Base-by-base conservation (phyloP, 257 asterid genomes). In the Parsonsia alboflavescens region DNA sequence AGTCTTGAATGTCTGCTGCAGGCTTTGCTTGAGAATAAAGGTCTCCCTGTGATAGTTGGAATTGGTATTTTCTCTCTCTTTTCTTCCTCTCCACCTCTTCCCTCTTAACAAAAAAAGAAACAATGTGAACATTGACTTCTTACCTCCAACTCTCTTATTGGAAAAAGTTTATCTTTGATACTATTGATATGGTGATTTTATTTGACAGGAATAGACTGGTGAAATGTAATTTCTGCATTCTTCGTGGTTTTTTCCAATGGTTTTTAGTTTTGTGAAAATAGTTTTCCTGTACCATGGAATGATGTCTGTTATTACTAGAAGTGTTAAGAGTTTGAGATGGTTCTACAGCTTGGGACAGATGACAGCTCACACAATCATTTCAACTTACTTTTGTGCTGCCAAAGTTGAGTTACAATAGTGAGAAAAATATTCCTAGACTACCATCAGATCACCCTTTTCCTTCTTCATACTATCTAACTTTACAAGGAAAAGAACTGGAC, bases 31-130 rank as follows among this genome's bases (percentile, higher is more conserved):
- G 97, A 92, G 87, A 92, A 90, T 79, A 95, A 95, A 83, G 99
- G 98, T 79, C 92, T 84, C 75, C 99, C 99, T 0, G 96, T 95
- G 76, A 84, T 95, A 80, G 99, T 95, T 84, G 99, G 98, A 84
- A 95, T 95, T 76, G 99, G 99, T 92, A 89, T 8, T 59, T 49
- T 44, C 70, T 77, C 78, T 72, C 48, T 78, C 79, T 79, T 21
- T 78, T 4, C 45, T 59, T 67, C 62, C 79, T 49, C 19, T 10
- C 30, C 24, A 42, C 13, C 41, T 36, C 44, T 19, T 15, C 26
- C 52, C 28, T 11, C 28, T 5, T 46, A 0, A 15, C 24, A 45
- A 62, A 13, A 13, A 33, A 44, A 26, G 16, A 64, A 17, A 26
- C 24, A 24, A 22, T n/a, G 2, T 33, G 44, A 11, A 62, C n/a